Conservation (phyloP, 768 basidiomycete species). For the Pulveroboletus sp. region DNA sequence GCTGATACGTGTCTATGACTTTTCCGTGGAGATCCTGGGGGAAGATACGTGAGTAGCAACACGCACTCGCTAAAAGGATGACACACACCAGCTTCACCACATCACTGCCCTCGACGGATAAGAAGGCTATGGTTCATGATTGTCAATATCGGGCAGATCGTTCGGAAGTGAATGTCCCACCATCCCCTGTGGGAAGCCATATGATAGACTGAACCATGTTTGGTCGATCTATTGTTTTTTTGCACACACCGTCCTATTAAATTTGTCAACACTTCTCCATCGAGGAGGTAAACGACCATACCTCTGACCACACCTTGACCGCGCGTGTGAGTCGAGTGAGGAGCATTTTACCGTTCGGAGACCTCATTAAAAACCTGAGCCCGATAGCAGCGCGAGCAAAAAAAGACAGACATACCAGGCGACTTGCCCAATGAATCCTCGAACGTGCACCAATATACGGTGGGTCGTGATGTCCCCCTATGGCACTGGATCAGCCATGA, state of each 20-base stretch:
- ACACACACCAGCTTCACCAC: slow-evolving; percentile 43
- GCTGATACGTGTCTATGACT: slow-evolving; percentile 40
- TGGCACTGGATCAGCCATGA: slow-evolving; percentile 13
- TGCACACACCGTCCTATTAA: slow-evolving; percentile 46
- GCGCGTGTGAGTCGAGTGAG: slow-evolving; percentile 47
- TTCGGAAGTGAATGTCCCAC: slow-evolving; percentile 24
- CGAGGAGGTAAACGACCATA: slow-evolving; percentile 19
- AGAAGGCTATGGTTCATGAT: slow-evolving; percentile 37
- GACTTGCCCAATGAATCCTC: slow-evolving; percentile 52
- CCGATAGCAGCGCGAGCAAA: not conserved
- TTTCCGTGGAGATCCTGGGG: slow-evolving; percentile 44
- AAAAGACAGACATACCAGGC: slow-evolving; percentile 37
- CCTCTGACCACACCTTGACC: slow-evolving; percentile 52
- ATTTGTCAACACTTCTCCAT: slow-evolving; percentile 6
- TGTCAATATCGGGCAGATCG: slow-evolving; percentile 11
- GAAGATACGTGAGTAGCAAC: slow-evolving; percentile 14
- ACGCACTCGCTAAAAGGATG: slow-evolving; percentile 2
- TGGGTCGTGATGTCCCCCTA: slow-evolving; percentile 44
- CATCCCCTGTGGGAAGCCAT: slow-evolving; percentile 49
- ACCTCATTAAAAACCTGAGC: slow-evolving; percentile 32
- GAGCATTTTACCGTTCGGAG: slow-evolving; percentile 42
- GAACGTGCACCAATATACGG: slow-evolving; percentile 47
- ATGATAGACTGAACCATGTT: slow-evolving; percentile 46
- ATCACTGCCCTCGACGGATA: slow-evolving; percentile 48
- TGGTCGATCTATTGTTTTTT: slow-evolving; percentile 46